Evolutionary conservation across 208 protist species (phyloP).

Genomic region (Blastocrithidia nonstop): DNA sequence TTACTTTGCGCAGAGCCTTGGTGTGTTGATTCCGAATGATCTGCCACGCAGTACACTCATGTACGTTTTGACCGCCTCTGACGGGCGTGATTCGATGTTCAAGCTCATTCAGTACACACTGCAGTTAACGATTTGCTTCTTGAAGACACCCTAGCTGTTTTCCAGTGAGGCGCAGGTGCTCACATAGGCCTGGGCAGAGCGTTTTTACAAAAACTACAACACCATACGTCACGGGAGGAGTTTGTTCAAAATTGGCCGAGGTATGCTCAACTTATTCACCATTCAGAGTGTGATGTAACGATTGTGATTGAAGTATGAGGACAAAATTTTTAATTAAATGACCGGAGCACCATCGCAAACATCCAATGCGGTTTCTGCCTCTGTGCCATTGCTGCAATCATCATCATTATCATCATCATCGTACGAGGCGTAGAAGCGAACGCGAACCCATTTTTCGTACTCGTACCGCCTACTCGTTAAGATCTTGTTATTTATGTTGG

Average conservation of each 20-base stretch:
- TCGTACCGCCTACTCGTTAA: no score
- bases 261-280: constrained; percentile 62
- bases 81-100: constrained; percentile 71
- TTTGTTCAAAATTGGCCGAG: constrained; percentile 75
- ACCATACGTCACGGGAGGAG: constrained; percentile 75
- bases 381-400: background rate
- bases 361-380: background rate
- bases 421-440: background rate
- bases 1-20: constrained; percentile 33
- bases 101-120: constrained; percentile 69
- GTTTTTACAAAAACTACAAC: constrained; percentile 67
- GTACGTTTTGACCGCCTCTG: constrained; percentile 74
- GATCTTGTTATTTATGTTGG: no score
- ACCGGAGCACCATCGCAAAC: background rate
- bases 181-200: constrained; percentile 32
- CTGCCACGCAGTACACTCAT: constrained; percentile 63
- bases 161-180: constrained; percentile 27
- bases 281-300: constrained; percentile 44
- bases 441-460: no score
- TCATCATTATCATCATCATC: background rate
- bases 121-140: constrained; percentile 55
- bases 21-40: constrained; percentile 63
- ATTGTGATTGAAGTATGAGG: constrained; percentile 40
- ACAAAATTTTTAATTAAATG: background rate
- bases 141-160: constrained; percentile 46